phyloP scores from a whole-genome alignment of 2,329 filamentous ascomycete species.

The Ilyonectria mors-panacis region DNA sequence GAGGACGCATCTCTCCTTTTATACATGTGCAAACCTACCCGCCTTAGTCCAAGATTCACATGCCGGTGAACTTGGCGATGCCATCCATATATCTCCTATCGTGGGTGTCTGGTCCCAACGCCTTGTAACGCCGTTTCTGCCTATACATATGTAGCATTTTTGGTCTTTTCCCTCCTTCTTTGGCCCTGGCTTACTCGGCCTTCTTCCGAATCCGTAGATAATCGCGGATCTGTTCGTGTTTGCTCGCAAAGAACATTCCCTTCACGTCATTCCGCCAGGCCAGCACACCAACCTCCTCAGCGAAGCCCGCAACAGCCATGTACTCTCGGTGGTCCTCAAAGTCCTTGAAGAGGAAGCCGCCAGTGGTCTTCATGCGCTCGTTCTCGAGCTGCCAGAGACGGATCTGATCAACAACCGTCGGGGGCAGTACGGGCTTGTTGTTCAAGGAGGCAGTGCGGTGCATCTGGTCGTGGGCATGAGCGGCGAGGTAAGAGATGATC shows the following conservation, averaged over 20 bases:
- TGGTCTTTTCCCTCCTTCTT: not conserved
- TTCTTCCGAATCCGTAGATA: constrained; percentile 80
- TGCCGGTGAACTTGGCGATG: constrained; percentile 11
- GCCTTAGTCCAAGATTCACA: constrained; percentile 5
- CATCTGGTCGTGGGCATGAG: constrained; percentile 96
- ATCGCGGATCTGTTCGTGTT: constrained; percentile 88
- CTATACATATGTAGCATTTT: constrained; percentile 13
- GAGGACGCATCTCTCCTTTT: not conserved
- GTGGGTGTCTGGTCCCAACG: constrained; percentile 21
- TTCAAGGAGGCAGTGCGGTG: constrained; percentile 73
- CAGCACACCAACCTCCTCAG: constrained; percentile 90
- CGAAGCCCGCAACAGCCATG: constrained; percentile 80
- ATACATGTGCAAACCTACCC: constrained; percentile 13
- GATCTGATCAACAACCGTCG: constrained; percentile 98
- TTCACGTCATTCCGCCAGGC: constrained; percentile 87
- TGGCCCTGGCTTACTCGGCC: constrained; percentile 52
- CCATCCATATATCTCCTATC: constrained; percentile 13
- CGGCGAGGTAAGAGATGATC: constrained; percentile 92
- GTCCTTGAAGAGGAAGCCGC: constrained; percentile 91
- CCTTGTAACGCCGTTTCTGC: constrained; percentile 34
- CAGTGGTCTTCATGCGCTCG: constrained; percentile 88
- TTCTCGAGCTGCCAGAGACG: constrained; percentile 97
- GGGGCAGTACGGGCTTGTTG: constrained; percentile 83
- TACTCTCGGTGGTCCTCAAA: constrained; percentile 83
- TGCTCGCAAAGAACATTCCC: constrained; percentile 91